Conservation (phyloP, 768 basidiomycete genomes). For the Mycena olivaceomarginata region DNA sequence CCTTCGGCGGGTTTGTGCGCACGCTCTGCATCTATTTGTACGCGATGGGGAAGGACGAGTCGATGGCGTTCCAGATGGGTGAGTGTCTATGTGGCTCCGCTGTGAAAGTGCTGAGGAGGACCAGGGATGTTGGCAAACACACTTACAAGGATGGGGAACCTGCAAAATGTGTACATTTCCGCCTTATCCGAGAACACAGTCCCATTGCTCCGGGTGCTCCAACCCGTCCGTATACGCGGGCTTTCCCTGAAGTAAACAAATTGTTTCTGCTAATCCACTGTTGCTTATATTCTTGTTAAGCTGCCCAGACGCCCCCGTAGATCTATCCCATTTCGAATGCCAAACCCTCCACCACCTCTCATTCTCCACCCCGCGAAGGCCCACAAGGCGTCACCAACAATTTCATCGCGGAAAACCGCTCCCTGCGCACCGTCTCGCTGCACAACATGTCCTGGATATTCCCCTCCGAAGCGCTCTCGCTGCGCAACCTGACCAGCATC, state of each 20-base stretch:
- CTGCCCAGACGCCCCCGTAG: constrained; percentile 64
- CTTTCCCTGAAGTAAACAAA: constrained; percentile 72
- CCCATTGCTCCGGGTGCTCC: constrained; percentile 72
- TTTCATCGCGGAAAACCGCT: constrained; percentile 74
- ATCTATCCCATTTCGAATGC: constrained; percentile 69
- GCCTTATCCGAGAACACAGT: constrained; percentile 72
- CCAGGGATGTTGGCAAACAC: constrained; percentile 83
- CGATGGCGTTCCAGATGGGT: constrained; percentile 82
- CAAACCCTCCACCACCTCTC: constrained; percentile 77
- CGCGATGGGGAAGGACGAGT: constrained; percentile 65
- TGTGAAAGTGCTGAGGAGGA: background rate
- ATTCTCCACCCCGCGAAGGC: constrained; percentile 68
- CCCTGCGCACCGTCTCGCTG: constrained; percentile 73
- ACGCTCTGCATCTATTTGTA: constrained; percentile 77
- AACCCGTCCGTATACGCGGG: constrained; percentile 72
- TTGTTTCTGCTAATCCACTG: background rate
- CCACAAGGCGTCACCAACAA: constrained; percentile 60
- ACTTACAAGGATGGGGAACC: constrained; percentile 75
- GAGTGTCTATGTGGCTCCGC: constrained; percentile 21
- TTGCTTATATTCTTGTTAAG: constrained; percentile 47
- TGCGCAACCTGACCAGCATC: constrained; percentile 80
- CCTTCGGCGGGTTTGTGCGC: constrained; percentile 75
- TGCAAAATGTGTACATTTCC: constrained; percentile 78
- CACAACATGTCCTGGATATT: constrained; percentile 75
- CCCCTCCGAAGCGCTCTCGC: constrained; percentile 70